Conservation (phyloP, 495 filamentous ascomycete species). For the Collariella sp. region DNA sequence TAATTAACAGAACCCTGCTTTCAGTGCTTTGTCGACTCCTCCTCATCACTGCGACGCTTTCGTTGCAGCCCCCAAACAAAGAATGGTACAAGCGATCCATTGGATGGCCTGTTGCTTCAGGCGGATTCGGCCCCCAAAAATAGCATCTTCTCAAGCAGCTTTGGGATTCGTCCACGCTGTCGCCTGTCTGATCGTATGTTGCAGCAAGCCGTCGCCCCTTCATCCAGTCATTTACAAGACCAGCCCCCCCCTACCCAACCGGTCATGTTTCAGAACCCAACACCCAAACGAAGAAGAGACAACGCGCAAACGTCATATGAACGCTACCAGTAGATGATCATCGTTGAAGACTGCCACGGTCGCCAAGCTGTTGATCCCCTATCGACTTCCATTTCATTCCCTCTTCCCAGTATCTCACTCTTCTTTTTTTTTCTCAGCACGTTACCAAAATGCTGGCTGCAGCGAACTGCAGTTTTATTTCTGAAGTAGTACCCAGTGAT, state of each 20-base stretch:
- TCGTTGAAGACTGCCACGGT: too few relatives aligned
- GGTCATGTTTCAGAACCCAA: background rate
- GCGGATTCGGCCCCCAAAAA: too few relatives aligned
- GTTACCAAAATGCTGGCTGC: conserved; percentile 14
- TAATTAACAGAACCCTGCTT: too few relatives aligned
- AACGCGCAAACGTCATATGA: background rate
- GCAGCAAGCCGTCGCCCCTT: background rate
- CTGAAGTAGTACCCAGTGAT: conserved; percentile 39
- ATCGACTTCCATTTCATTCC: background rate
- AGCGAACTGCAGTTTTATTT: conserved; percentile 41
- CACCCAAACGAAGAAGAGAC: background rate
- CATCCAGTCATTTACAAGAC: background rate
- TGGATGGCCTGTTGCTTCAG: too few relatives aligned
- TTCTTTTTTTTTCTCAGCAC: background rate
- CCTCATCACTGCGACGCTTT: too few relatives aligned
- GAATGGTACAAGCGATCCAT: too few relatives aligned
- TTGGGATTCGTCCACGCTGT: background rate
- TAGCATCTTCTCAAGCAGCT: too few relatives aligned
- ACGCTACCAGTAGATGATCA: too few relatives aligned
- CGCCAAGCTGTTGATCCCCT: too few relatives aligned
- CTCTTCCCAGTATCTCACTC: background rate
- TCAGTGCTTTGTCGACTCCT: too few relatives aligned
- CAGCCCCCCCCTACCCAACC: background rate
- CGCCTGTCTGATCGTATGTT: background rate
- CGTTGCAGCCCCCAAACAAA: too few relatives aligned